Conservation (phyloP, 164 flowering plant genomes). For the Aristolochia fimbriata region DNA sequence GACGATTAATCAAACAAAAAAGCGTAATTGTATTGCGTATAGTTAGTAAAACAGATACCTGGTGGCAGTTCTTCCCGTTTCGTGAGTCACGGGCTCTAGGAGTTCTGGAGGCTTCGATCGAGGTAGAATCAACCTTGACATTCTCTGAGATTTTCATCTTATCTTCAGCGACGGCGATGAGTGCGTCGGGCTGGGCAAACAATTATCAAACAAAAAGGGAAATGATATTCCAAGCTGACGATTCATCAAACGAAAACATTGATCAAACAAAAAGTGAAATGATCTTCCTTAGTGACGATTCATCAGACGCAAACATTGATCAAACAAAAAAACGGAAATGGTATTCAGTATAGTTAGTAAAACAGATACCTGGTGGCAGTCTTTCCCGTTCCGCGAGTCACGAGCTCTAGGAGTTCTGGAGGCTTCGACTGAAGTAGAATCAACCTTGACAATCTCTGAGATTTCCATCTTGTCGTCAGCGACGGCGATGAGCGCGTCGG, state of each 20-base stretch:
- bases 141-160: not conserved
- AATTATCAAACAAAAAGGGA: too few species aligned
- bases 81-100: not conserved
- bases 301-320: too few species aligned
- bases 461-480: not conserved
- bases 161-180: too few species aligned
- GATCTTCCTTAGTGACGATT: too few species aligned
- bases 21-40: not conserved
- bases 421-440: not conserved
- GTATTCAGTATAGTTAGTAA: not conserved
- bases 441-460: not conserved
- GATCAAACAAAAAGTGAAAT: too few species aligned
- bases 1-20: too few species aligned
- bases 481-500: not conserved
- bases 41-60: not conserved
- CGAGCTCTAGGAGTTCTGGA: not conserved
- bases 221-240: too few species aligned
- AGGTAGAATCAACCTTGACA: not conserved
- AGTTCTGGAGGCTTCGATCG: not conserved
- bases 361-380: slow-evolving; percentile 1
- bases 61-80: not conserved
- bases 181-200: not conserved
- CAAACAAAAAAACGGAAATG: too few species aligned
- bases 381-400: not conserved
- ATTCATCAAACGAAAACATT: too few species aligned